phyloP scores from a whole-genome alignment of 163 green algal genomes.

The Coccomyxa subellipsoidea region DNA sequence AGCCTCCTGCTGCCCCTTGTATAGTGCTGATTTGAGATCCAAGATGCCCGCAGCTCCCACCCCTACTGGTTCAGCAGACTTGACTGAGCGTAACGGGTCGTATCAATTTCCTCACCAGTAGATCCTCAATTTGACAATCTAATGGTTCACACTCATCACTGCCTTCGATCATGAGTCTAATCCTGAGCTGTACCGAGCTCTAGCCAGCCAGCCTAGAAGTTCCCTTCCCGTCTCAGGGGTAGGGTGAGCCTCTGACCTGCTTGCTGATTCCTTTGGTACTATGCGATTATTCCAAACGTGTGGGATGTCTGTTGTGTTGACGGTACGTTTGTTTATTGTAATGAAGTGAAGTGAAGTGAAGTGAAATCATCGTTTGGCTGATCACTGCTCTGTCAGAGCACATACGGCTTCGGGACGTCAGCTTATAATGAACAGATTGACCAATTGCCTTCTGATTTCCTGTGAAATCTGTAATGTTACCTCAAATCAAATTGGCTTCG shows the following conservation, averaged over 20 bases:
- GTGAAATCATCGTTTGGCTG: too few species aligned
- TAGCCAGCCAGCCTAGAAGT: neutral
- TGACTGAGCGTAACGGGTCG: too few species aligned
- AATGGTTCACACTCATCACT: too few species aligned
- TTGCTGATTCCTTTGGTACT: neutral
- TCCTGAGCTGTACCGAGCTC: neutral
- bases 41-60: neutral
- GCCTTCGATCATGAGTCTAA: conserved; percentile 6
- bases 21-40: neutral
- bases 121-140: neutral
- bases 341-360: too few species aligned
- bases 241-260: neutral
- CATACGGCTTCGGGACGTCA: too few species aligned
- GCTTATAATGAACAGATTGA: too few species aligned
- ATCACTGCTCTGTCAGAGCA: too few species aligned
- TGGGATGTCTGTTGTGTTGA: neutral
- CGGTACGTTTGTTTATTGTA: too few species aligned
- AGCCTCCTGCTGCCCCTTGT: neutral
- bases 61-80: neutral
- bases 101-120: too few species aligned
- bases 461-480: too few species aligned
- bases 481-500: too few species aligned
- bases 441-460: too few species aligned
- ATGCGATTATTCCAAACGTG: neutral
- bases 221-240: neutral